A percentile compares a stretch with the other conserved stretches of the same genome.
Conservation (phyloP, 2,329 filamentous ascomycete species). For the Exophiala xenobiotica region DNA sequence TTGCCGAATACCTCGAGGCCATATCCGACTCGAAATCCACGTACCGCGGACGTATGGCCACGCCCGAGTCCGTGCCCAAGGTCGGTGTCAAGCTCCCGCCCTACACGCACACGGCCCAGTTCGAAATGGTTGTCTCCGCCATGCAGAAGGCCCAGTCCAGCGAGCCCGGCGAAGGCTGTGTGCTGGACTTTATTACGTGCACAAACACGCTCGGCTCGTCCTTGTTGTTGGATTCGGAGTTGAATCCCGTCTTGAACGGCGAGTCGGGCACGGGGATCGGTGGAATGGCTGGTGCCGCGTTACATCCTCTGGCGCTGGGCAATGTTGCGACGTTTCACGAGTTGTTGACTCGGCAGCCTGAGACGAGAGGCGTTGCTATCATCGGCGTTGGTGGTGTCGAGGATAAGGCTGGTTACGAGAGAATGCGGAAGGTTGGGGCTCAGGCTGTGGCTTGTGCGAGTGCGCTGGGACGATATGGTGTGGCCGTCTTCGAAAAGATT, state of each 20-base stretch:
- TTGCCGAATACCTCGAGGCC: constrained; percentile 56
- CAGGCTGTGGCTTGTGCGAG: constrained; percentile 67
- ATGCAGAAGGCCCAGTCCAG: constrained; percentile 39
- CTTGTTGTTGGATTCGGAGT: constrained; percentile 51
- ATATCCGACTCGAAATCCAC: constrained; percentile 41
- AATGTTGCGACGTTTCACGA: constrained; percentile 69
- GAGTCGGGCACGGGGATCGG: constrained; percentile 60
- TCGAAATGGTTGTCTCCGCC: constrained; percentile 55
- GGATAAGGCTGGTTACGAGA: constrained; percentile 59
- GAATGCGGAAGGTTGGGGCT: constrained; percentile 69
- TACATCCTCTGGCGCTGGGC: constrained; percentile 72
- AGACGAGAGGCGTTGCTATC: constrained; percentile 58
- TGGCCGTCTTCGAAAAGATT: constrained; percentile 63
- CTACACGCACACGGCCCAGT: constrained; percentile 70
- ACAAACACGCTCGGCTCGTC: constrained; percentile 73
- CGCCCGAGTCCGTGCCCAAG: constrained; percentile 43
- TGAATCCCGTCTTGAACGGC: constrained; percentile 48
- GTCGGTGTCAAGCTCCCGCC: constrained; percentile 74
- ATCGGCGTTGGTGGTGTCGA: constrained; percentile 73
- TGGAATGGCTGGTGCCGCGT: constrained; percentile 68
- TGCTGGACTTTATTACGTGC: constrained; percentile 63
- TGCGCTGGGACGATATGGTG: constrained; percentile 63
- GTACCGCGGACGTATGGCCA: constrained; percentile 26
- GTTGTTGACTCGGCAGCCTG: constrained; percentile 54
- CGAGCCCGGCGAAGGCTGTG: constrained; percentile 25